Base-by-base conservation (phyloP, 176 grass and related monocot species). In the Cymbopogon citratus region DNA sequence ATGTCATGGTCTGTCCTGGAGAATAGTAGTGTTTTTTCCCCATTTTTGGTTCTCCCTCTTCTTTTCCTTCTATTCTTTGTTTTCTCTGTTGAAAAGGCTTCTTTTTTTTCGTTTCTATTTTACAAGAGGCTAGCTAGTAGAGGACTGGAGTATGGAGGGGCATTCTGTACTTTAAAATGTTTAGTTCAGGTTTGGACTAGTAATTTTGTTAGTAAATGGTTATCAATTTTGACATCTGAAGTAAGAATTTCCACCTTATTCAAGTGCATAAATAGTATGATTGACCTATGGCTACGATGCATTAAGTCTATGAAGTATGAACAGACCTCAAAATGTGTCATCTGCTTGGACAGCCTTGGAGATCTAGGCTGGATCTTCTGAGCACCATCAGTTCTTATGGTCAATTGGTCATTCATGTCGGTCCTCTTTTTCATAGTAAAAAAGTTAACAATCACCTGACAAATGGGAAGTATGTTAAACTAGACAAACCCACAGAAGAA, bases 191-290 rank as follows among this genome's bases (percentile, higher is more conserved):
- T 63, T 63, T 83, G 71, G 40, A 83, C 69, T 75, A 35, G 75
- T 86, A 90, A 69, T 83, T 90, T 87, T 87, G 62, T 80, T 60
- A 87, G 74, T 90, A 83, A 83, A 87, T 83, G 84, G 24, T 43
- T 71, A 74, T 43, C 45, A 79, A 54, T 75, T 83, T 87, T 87
- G 84, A 86, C 66, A 86, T 76, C 73, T n/a, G 12, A 76, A 78
- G 60, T 70, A 46, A 71, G 27, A 27, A 60, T 45, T 10, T 15
- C 5, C 7, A 79, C 29, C 18, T 41, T 79, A 61, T 73, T 38
- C 62, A 43, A 51, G 31, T 72, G 65, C 44, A 56, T 29, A 82
- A 79, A 61, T 24, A 52, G 7, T 79, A 73, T 52, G 25, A 19
- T 49, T 74, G 21, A 62, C 6, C 19, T 74, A 74, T 62, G 3